Base-by-base conservation (phyloP, 768 basidiomycete species). In the Favolaschia claudopus region DNA sequence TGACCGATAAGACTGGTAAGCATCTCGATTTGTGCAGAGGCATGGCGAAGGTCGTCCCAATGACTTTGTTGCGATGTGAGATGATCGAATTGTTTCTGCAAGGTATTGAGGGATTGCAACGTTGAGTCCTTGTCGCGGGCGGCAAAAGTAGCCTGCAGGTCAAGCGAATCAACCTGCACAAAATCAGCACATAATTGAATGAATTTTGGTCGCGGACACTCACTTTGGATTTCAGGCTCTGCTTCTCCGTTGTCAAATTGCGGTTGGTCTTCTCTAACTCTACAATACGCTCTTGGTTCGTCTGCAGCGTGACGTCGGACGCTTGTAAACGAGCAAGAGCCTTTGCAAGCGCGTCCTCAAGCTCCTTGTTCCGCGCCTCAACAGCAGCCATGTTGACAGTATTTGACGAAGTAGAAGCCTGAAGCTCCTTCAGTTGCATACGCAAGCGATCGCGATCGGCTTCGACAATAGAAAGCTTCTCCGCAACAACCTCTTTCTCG, bases 1-100 rank as follows among this genome's bases (percentile, higher is more conserved):
- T 87, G 85, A 5, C 82, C 79, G 55, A 92, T 80, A 33, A 88
- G 75, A 45, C 74, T 80, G 20, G 88, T 79, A 32, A 95, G 82
- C 45, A 79, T 68, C 52, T 91, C 89, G 28, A 95, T 84, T 71
- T 93, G 89, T 66, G 92, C 89, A 3, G 86, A 80, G 2, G 87
- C 82, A 43, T 82, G 85, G 25, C 80, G 87, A 20, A 93, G 79
- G 39, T 87, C 85, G n/a, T 91, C 89, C 92, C 90, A 93, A 51
- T 90, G 85, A n/a, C 72, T 78, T 67, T 90, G 88, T 63, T 93
- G 89, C 24, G 82, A 75, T 1, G 78, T 43, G 17, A 91, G 75
- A 24, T 80, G 76, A 38, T 91, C 86, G 55, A 86, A 79, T 52
- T 90, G 86, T 67, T 78, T 81, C 67, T 84, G 86, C 32, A 92